These are phyloP conservation scores for Picocystis salinarum DNA, from an alignment of 139 green algal genomes.

Conservation along the genomic window DNA sequence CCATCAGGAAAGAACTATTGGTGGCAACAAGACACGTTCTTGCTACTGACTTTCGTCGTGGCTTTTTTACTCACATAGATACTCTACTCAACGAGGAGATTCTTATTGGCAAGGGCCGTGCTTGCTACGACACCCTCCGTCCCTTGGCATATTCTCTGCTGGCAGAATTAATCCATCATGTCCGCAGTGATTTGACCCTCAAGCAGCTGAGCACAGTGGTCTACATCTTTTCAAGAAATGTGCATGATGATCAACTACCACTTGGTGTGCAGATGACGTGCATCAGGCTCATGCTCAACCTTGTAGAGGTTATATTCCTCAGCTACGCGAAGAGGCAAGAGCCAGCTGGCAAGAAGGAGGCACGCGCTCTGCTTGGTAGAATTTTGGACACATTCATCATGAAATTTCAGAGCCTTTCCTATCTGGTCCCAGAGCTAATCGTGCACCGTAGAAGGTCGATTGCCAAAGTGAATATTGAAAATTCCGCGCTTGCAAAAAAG, in stretches of 20 bases:
- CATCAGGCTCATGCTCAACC: conserved; percentile 14
- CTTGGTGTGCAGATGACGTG: conserved; percentile 49
- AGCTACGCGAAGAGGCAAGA: neutral
- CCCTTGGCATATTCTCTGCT: conserved; percentile 55
- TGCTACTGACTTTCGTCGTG: conserved; percentile 29
- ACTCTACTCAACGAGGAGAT: conserved; percentile 52
- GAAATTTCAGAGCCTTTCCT: conserved; percentile 40
- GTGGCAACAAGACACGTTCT: conserved; percentile 42
- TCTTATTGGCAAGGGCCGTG: conserved; percentile 43
- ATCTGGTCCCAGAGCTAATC: conserved; percentile 7
- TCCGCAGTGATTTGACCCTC: conserved; percentile 35
- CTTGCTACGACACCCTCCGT: conserved; percentile 48
- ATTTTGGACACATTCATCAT: conserved; percentile 65
- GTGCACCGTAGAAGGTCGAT: neutral
- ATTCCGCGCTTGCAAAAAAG: conserved; percentile 5
- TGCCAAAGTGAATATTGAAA: neutral
- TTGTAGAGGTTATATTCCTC: neutral
- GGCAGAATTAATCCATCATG: conserved; percentile 56
- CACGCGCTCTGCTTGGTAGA: conserved; percentile 32
- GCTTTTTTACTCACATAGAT: conserved; percentile 25
- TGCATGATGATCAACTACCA: conserved; percentile 38
- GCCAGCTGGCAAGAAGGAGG: conserved; percentile 1
- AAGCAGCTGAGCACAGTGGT: conserved; percentile 39
- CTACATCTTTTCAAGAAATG: conserved; percentile 42
- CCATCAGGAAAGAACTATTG: conserved; percentile 64